Base-by-base conservation (phyloP, 208 protist genomes). In the Leishmania braziliensis region DNA sequence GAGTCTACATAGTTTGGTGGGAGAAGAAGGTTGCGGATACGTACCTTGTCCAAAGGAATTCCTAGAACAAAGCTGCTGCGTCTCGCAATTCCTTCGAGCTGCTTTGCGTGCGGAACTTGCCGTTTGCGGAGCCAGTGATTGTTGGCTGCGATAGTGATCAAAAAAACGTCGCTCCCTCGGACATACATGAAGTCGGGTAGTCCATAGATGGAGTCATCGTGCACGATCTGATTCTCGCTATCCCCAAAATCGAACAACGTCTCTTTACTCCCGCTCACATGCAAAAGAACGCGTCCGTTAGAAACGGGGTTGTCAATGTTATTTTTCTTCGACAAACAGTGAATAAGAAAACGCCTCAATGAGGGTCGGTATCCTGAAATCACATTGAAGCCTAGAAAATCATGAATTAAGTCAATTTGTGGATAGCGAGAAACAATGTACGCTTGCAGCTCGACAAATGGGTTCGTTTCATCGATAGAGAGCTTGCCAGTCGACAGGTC, bases 371-470 rank as follows among this genome's bases (percentile, higher is more conserved):
- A 97, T 33, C 93, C 93, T 16, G 79, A 78, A 26, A 80, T 46
- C n/a, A 85, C 43, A 66, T 95, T 94, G 80, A 97, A 93, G 12
- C 94, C 94, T 51, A 96, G 84, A 88, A 97, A 97, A 75, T 94
- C 91, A 81, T 95, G 92, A 76, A 96, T 89, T 36, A 95, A 76
- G 73, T 94, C 89, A 70, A 97, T 91, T 54, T 95, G 82, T 5
- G 89, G 88, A 82, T 92, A 94, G 68, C 66, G 86, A 20, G 83
- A 87, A n/a, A 95, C 50, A 74, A 96, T 90, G 80, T 88, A 85
- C 16, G 84, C 78, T 26, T 92, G 76, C 33, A 97, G 83, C 51
- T 92, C 84, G 29, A 20, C 58, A 86, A 97, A 97, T 0, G 88
- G 83, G 77, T 96, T 95, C 6, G 54, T 26, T 75, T 90, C 82